Evolutionary conservation across 176 grass and related monocot genomes (phyloP).

Genomic region (Echinochloa phyllopogon): DNA sequence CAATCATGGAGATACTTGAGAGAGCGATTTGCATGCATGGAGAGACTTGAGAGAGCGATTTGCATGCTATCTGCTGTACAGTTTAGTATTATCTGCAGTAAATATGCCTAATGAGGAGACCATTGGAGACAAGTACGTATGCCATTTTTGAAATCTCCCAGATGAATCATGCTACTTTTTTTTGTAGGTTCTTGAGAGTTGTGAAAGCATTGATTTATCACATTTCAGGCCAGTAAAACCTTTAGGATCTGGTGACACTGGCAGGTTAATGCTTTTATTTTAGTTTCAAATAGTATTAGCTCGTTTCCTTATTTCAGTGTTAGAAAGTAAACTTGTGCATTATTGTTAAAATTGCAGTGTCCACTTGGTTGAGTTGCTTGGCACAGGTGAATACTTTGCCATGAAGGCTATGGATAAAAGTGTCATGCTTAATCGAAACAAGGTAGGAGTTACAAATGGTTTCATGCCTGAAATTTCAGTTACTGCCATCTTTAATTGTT

Average conservation of each 20-base stretch:
- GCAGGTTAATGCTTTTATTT: constrained; percentile 61
- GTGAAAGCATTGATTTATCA: constrained; percentile 81
- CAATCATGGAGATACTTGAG: not conserved
- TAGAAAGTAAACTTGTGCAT: constrained; percentile 18
- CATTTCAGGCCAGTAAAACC: constrained; percentile 91
- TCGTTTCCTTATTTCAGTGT: not conserved
- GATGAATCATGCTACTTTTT: constrained; percentile 41
- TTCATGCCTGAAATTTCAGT: not conserved
- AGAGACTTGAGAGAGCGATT: constrained; percentile 15
- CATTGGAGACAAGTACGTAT: not conserved
- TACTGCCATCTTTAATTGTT: constrained; percentile 3
- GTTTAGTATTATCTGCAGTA: constrained; percentile 4
- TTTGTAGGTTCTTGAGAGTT: constrained; percentile 68
- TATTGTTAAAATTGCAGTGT: constrained; percentile 64
- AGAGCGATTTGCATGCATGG: not conserved
- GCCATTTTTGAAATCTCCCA: constrained; percentile 20
- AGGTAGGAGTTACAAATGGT: constrained; percentile 50
- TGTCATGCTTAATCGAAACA: constrained; percentile 91
- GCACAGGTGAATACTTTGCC: constrained; percentile 82
- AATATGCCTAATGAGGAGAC: not conserved
- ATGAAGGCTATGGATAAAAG: constrained; percentile 98
- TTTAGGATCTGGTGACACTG: constrained; percentile 92
- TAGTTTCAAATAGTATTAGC: not conserved
- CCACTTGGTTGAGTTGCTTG: constrained; percentile 85
- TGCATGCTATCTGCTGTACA: not conserved